These are phyloP conservation scores for Alectoria sarmentosa DNA, from an alignment of 495 filamentous ascomycete genomes.

Conservation along the genomic window DNA sequence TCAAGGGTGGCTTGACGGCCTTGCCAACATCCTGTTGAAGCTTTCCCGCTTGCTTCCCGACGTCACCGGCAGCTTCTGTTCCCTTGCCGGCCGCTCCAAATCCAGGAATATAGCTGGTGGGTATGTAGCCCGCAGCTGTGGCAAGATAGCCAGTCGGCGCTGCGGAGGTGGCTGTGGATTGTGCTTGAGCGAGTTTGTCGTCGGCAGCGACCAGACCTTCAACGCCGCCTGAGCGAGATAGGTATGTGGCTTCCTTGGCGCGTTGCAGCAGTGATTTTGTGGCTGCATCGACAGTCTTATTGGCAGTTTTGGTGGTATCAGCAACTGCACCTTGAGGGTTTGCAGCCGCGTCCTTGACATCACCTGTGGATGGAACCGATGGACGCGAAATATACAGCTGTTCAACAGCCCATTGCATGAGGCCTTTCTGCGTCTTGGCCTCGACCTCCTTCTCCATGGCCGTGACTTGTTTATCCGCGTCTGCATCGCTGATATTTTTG, in stretches of 20 bases:
- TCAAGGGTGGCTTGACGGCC: conserved; percentile 3
- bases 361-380: conserved; percentile 4
- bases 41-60: not conserved
- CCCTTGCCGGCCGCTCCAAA: conserved; percentile 5
- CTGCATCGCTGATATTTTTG: conserved; percentile 24
- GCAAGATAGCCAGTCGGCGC: conserved; percentile 14
- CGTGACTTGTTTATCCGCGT: conserved; percentile 21
- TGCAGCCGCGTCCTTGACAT: not conserved
- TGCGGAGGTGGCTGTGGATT: conserved; percentile 4
- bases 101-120: conserved; percentile 21
- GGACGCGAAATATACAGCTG: conserved; percentile 24
- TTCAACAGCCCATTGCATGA: conserved; percentile 31
- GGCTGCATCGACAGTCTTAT: conserved; percentile 12
- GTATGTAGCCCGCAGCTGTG: conserved; percentile 24
- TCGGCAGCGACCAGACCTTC: conserved; percentile 14
- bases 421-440: conserved; percentile 48
- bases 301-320: conserved; percentile 17
- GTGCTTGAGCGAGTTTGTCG: conserved; percentile 11
- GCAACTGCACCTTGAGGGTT: conserved; percentile 19
- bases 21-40: not conserved
- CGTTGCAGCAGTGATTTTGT: conserved; percentile 22
- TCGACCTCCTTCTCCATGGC: conserved; percentile 37
- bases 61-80: conserved; percentile 1
- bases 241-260: conserved; percentile 22
- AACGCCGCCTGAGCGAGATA: conserved; percentile 20